Percentiles rank a stretch among this genome's conserved stretches.
phyloP scores from a whole-genome alignment of 257 asterid genomes.

The Ilex aquifolium region DNA sequence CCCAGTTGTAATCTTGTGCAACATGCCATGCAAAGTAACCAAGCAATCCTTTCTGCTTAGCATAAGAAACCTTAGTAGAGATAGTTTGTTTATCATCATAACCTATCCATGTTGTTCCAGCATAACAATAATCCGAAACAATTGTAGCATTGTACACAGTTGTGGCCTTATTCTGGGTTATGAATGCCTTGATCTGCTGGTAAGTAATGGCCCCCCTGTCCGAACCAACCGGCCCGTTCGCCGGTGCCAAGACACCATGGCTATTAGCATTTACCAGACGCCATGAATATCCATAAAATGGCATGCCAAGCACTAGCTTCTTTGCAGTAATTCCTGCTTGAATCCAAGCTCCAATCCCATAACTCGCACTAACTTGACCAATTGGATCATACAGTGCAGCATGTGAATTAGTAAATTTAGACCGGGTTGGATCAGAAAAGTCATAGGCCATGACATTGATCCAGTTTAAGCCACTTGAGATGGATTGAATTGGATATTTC shows the following conservation, averaged over 20 bases:
- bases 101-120: constrained; percentile 5
- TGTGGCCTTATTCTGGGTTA: background rate
- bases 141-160: constrained; percentile 3
- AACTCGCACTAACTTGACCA: constrained; percentile 3
- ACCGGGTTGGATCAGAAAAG: constrained; percentile 1
- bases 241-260: constrained; percentile 11
- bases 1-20: constrained; percentile 6
- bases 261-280: constrained; percentile 1
- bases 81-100: constrained; percentile 12
- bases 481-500: background rate
- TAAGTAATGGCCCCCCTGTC: constrained; percentile 4
- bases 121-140: constrained; percentile 9
- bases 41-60: constrained; percentile 1
- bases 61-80: constrained; percentile 8
- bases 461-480: constrained; percentile 12
- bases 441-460: constrained; percentile 16
- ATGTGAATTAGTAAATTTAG: constrained; percentile 3
- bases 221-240: constrained; percentile 4
- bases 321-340: background rate
- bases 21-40: constrained; percentile 21
- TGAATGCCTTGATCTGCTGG: background rate
- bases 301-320: constrained; percentile 12
- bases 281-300: constrained; percentile 16
- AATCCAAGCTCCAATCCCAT: constrained; percentile 9
- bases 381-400: constrained; percentile 10